Percentiles rank a stretch among this genome's conserved stretches.
phyloP scores from a whole-genome alignment of 73 alveolate genomes.

The Stentor coeruleus region DNA sequence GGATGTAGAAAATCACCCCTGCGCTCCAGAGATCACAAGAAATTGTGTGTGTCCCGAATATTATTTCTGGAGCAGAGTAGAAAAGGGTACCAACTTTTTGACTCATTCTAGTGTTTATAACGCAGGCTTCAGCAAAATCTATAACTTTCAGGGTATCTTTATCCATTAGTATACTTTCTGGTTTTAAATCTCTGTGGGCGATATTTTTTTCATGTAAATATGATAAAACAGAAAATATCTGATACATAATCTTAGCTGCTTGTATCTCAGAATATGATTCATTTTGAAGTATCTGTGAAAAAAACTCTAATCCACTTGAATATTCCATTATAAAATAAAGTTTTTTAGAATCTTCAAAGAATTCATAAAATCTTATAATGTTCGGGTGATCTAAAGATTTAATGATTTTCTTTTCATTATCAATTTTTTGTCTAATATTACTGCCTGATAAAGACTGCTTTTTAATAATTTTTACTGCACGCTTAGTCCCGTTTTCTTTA shows the following conservation, averaged over 20 bases:
- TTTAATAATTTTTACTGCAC: neutral
- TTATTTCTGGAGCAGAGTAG: conserved; percentile 10
- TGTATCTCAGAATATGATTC: conserved; percentile 58
- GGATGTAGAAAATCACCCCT: conserved; percentile 18
- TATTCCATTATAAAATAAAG: neutral
- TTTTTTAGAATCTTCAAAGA: neutral
- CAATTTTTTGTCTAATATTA: neutral
- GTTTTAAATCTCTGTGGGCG: conserved; percentile 89
- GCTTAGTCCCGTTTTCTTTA: neutral
- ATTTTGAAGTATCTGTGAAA: neutral
- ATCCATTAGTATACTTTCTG: conserved; percentile 81
- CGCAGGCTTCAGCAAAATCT: conserved; percentile 80
- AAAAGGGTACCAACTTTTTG: neutral
- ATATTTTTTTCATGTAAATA: conserved; percentile 76
- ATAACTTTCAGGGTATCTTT: conserved; percentile 68
- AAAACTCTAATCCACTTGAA: conserved; percentile 1
- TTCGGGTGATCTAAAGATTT: conserved; percentile 14
- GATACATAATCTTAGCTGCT: conserved; percentile 72
- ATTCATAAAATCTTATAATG: neutral
- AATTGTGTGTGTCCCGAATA: neutral
- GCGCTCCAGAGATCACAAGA: conserved; percentile 21
- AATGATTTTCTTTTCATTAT: conserved; percentile 28
- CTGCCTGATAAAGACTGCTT: neutral
- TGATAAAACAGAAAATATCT: conserved; percentile 61
- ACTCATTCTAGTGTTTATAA: neutral